These are phyloP conservation scores for Pseudogymnoascus sp. DNA, from an alignment of 2,329 filamentous ascomycete species.

Conservation along the genomic window DNA sequence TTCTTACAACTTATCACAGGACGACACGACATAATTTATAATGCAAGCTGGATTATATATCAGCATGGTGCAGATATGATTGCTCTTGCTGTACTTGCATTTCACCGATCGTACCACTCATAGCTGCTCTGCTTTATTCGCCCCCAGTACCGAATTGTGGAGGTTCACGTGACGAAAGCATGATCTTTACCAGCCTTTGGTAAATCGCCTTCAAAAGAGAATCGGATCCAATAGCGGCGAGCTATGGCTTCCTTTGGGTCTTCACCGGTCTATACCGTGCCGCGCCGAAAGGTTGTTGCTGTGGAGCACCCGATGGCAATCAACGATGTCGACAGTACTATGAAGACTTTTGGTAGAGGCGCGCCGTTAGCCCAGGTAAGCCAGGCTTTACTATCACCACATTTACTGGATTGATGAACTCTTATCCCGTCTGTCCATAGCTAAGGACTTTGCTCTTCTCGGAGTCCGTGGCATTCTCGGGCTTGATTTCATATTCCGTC, in stretches of 20 bases:
- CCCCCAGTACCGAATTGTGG: not conserved
- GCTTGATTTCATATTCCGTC: not conserved
- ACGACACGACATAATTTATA: slow-evolving; percentile 4
- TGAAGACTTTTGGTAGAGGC: slow-evolving; percentile 47
- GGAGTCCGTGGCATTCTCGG: not conserved
- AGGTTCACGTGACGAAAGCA: not conserved
- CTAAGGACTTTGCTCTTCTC: not conserved
- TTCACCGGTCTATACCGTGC: slow-evolving; percentile 41
- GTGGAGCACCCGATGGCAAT: slow-evolving; percentile 61
- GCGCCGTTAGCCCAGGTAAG: slow-evolving; percentile 24
- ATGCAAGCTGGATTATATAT: not conserved
- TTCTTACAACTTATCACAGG: not conserved
- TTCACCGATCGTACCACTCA: not conserved
- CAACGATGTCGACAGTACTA: slow-evolving; percentile 53
- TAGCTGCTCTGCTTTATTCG: not conserved
- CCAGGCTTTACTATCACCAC: slow-evolving; percentile 11
- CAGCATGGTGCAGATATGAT: not conserved
- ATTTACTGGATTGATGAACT: not conserved
- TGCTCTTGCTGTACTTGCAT: not conserved
- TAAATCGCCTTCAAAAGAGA: not conserved
- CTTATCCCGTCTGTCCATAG: not conserved
- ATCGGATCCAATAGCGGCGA: not conserved
- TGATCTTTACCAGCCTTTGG: not conserved
- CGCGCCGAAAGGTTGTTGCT: slow-evolving; percentile 43
- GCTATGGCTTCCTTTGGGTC: not conserved